Conservation (phyloP, 371 early-diverging fungal species). For the Enteropsectra breve region DNA sequence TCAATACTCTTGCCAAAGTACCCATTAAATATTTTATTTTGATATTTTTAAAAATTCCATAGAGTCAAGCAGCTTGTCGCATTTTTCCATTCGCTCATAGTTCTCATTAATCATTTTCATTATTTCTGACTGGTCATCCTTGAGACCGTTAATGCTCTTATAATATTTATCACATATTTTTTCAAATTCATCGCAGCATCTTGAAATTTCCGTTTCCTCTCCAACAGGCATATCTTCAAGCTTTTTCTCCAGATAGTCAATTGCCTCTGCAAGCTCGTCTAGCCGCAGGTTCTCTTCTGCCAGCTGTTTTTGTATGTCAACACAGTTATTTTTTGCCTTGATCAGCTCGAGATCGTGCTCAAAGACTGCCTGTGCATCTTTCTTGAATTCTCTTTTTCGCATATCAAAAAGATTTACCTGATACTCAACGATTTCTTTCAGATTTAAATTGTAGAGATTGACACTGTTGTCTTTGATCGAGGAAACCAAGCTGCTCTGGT, state of each 20-base stretch:
- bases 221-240: slow-evolving; percentile 1
- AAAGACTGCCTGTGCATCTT: slow-evolving; percentile 45
- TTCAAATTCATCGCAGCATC: slow-evolving; percentile 44
- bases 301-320: slow-evolving; percentile 20
- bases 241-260: slow-evolving; percentile 46
- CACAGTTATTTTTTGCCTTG: slow-evolving; percentile 44
- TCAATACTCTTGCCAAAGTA: background rate
- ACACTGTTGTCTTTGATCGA: slow-evolving; percentile 27
- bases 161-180: slow-evolving; percentile 46
- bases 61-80: slow-evolving; percentile 48
- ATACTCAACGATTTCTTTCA: slow-evolving; percentile 46
- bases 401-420: slow-evolving; percentile 47
- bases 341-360: slow-evolving; percentile 49
- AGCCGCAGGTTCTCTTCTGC: slow-evolving; percentile 39
- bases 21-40: slow-evolving; percentile 11
- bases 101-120: slow-evolving; percentile 54
- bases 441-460: slow-evolving; percentile 35
- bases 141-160: slow-evolving; percentile 29
- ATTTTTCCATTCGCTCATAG: slow-evolving; percentile 29
- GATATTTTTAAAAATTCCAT: slow-evolving; percentile 29
- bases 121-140: slow-evolving; percentile 54
- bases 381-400: slow-evolving; percentile 44
- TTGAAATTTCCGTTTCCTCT: slow-evolving; percentile 21
- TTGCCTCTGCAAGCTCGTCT: slow-evolving; percentile 38
- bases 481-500: slow-evolving; percentile 8